A percentile compares a stretch with the other conserved stretches of the same genome.
Evolutionary conservation across 2,329 filamentous ascomycete genomes (phyloP).

Genomic region (Eurotiales sp.): DNA sequence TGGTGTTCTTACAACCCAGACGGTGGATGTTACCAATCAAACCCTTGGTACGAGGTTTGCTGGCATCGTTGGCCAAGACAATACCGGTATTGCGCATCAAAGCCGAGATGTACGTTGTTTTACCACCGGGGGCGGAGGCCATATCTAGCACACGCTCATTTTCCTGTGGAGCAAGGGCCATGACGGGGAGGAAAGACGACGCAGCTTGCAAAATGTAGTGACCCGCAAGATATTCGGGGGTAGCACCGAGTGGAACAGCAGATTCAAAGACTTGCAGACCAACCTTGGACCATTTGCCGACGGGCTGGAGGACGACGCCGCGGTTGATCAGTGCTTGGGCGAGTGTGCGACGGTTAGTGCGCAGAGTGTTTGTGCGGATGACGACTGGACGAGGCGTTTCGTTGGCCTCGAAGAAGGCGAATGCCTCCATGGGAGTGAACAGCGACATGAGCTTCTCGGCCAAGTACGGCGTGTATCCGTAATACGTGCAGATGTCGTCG

Average conservation of each 20-base stretch:
- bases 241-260: slow-evolving; percentile 81
- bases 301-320: slow-evolving; percentile 90
- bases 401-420: slow-evolving; percentile 98
- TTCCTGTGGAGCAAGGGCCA: slow-evolving; percentile 93
- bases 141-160: slow-evolving; percentile 89
- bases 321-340: slow-evolving; percentile 93
- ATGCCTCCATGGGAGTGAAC: slow-evolving; percentile 88
- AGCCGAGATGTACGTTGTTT: slow-evolving; percentile 93
- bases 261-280: slow-evolving; percentile 95
- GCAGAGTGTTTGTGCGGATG: slow-evolving; percentile 93
- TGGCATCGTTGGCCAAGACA: slow-evolving; percentile 95
- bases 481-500: slow-evolving; percentile 92
- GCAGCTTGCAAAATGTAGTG: slow-evolving; percentile 98
- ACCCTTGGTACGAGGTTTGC: slow-evolving; percentile 89
- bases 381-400: slow-evolving; percentile 90
- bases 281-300: slow-evolving; percentile 98
- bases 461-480: slow-evolving; percentile 92
- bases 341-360: slow-evolving; percentile 71
- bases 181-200: slow-evolving; percentile 93
- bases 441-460: slow-evolving; percentile 92
- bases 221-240: slow-evolving; percentile 92
- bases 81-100: slow-evolving; percentile 97
- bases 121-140: slow-evolving; percentile 92
- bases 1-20: slow-evolving; percentile 85
- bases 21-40: slow-evolving; percentile 97